These are phyloP conservation scores for Bassia scoparia DNA, from an alignment of 148 eudicot species.

Conservation along the genomic window DNA sequence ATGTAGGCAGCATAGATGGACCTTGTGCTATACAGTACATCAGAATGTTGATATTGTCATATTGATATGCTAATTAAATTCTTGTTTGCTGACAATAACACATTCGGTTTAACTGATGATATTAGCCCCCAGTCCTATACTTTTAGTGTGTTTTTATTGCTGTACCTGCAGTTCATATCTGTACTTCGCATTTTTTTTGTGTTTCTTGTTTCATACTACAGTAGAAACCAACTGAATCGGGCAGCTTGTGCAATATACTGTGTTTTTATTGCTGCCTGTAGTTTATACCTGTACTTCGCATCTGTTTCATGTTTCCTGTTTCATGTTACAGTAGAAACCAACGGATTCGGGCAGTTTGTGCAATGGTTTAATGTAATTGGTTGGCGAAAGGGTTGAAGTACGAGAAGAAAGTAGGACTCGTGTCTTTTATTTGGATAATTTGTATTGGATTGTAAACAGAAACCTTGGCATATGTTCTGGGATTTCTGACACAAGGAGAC, in stretches of 20 bases:
- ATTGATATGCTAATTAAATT: not conserved
- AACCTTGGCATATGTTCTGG: not conserved
- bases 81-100: not conserved
- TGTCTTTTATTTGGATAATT: not conserved
- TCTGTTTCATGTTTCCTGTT: too few species aligned
- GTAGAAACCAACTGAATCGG: not conserved
- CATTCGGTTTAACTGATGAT: not conserved
- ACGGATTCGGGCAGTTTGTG: not conserved
- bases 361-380: too few species aligned
- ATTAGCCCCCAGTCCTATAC: not conserved
- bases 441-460: not conserved
- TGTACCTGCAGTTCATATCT: too few species aligned
- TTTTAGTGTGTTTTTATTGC: not conserved
- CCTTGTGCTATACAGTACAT: not conserved
- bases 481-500: not conserved
- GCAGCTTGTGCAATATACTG: not conserved
- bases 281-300: too few species aligned
- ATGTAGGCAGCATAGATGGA: constrained; percentile 12
- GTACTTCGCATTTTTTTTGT: too few species aligned
- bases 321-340: too few species aligned
- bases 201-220: too few species aligned
- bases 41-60: not conserved
- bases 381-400: not conserved
- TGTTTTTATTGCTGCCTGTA: not conserved
- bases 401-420: not conserved